Conservation (phyloP, 768 basidiomycete species). For the Lactarius akahatsu region DNA sequence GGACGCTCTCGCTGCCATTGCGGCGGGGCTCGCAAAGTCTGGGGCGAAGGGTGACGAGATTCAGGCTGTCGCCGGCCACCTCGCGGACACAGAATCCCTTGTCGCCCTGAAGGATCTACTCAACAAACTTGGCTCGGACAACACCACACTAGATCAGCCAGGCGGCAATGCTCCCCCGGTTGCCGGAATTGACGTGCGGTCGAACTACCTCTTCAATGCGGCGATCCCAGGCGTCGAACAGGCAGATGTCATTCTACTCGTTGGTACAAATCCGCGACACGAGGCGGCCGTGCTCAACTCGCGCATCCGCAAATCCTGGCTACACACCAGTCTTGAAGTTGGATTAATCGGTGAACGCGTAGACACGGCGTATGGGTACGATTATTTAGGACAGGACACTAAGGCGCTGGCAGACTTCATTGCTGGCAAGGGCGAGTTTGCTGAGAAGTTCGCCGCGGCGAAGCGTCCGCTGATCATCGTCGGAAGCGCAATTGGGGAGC, state of each 20-base stretch:
- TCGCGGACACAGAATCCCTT: conserved; percentile 92
- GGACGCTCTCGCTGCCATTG: conserved; percentile 74
- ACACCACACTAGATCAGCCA: conserved; percentile 75
- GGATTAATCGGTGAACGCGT: conserved; percentile 89
- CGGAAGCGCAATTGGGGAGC: conserved; percentile 83
- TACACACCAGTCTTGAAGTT: conserved; percentile 82
- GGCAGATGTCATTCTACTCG: conserved; percentile 88
- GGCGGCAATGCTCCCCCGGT: conserved; percentile 67
- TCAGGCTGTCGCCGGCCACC: conserved; percentile 87
- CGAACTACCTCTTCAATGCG: conserved; percentile 95
- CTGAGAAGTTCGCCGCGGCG: conserved; percentile 82
- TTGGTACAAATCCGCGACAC: conserved; percentile 96
- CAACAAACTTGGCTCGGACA: conserved; percentile 94
- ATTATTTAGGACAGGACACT: conserved; percentile 77
- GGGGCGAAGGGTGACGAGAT: conserved; percentile 92
- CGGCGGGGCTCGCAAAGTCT: conserved; percentile 72
- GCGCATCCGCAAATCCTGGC: conserved; percentile 92
- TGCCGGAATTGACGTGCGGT: conserved; percentile 85
- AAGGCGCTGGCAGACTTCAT: conserved; percentile 77
- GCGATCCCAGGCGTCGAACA: conserved; percentile 88
- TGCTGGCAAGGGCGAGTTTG: conserved; percentile 76
- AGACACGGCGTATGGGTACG: conserved; percentile 91
- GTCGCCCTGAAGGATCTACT: conserved; percentile 91
- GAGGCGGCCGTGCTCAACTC: conserved; percentile 98
- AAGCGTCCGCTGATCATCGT: conserved; percentile 92